Evolutionary conservation across 352 stramenopile species (phyloP).

Genomic region (Phytophthora multivora): DNA sequence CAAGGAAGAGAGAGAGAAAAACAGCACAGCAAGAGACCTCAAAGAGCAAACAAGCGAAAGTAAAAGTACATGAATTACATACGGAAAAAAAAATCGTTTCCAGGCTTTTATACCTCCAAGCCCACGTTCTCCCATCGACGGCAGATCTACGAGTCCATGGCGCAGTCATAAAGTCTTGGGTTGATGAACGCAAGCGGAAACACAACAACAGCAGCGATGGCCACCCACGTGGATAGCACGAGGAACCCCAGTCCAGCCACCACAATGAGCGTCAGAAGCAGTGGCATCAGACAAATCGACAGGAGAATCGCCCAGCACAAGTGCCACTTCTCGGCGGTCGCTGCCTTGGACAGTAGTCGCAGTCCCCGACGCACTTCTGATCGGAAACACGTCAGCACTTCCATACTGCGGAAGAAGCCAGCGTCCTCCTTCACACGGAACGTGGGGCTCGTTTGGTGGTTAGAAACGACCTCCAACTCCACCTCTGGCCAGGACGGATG

Average conservation of each 20-base stretch:
- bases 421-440: slow-evolving; percentile 6
- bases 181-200: slow-evolving; percentile 29
- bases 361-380: slow-evolving; percentile 24
- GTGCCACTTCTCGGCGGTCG: slow-evolving; percentile 27
- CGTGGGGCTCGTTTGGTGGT: neutral
- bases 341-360: slow-evolving; percentile 20
- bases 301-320: slow-evolving; percentile 28
- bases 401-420: slow-evolving; percentile 25
- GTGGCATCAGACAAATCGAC: slow-evolving; percentile 25
- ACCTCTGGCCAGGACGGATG: slow-evolving; percentile 6
- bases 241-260: slow-evolving; percentile 22
- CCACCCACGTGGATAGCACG: slow-evolving; percentile 23
- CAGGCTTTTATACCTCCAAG: slow-evolving; percentile 28
- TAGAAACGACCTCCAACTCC: neutral
- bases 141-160: slow-evolving; percentile 24
- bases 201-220: slow-evolving; percentile 12
- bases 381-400: slow-evolving; percentile 33
- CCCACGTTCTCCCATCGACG: neutral
- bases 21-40: too few relatives aligned
- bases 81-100: neutral
- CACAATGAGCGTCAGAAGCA: slow-evolving; percentile 23
- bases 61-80: slow-evolving; percentile 4
- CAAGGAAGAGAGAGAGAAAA: too few relatives aligned
- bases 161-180: slow-evolving; percentile 26
- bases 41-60: neutral